phyloP scores from a whole-genome alignment of 148 eudicot genomes.

The Fagopyrum tataricum region DNA sequence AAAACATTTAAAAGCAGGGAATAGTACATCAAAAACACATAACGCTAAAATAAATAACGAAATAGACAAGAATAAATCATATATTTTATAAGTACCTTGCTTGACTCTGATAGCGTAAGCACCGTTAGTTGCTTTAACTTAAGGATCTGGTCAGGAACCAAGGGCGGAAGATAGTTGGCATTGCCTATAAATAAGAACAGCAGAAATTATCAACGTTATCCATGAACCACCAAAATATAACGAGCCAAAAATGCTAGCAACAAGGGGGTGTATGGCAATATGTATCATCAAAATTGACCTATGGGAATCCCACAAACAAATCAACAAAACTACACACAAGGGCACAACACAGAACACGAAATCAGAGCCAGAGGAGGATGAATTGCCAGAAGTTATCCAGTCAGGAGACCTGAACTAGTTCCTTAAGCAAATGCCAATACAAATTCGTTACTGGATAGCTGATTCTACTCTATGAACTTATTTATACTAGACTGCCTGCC shows the following conservation, averaged over 20 bases:
- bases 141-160: slow-evolving; percentile 74
- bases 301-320: neutral
- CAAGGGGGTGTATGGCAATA: neutral
- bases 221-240: neutral
- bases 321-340: too few species aligned
- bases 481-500: too few species aligned
- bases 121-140: slow-evolving; percentile 93
- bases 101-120: slow-evolving; percentile 80
- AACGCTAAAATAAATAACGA: neutral
- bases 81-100: slow-evolving; percentile 46
- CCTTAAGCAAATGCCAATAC: too few species aligned
- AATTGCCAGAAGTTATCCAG: too few species aligned
- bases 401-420: too few species aligned
- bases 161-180: slow-evolving; percentile 49
- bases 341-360: too few species aligned
- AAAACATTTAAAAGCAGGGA: neutral
- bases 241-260: neutral
- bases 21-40: neutral
- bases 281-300: neutral
- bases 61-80: neutral
- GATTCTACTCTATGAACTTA: too few species aligned
- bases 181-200: slow-evolving; percentile 29
- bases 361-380: too few species aligned
- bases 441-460: too few species aligned
- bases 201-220: neutral